Conservation (phyloP, 2,329 filamentous ascomycete species). For the Aspergillus phoenicis region DNA sequence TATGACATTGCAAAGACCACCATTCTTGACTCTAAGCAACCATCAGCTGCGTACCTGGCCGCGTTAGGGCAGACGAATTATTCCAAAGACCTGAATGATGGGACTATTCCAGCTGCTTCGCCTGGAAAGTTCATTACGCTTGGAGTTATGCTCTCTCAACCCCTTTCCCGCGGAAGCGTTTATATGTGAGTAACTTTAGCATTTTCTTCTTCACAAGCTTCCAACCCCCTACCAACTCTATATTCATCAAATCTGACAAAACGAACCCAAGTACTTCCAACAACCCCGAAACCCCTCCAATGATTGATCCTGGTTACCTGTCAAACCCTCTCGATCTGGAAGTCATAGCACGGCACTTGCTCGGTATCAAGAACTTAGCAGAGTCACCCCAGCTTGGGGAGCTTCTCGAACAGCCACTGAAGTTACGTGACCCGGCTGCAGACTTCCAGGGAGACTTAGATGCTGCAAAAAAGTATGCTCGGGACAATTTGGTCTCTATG, state of each 20-base stretch:
- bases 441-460: slow-evolving; percentile 12
- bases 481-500: slow-evolving; percentile 12
- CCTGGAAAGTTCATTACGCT: slow-evolving; percentile 14
- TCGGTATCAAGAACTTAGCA: slow-evolving; percentile 8
- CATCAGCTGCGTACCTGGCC: slow-evolving; percentile 13
- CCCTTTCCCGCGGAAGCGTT: slow-evolving; percentile 14
- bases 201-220: not conserved
- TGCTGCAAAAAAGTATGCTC: slow-evolving; percentile 11
- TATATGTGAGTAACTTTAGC: not conserved
- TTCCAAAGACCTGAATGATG: slow-evolving; percentile 13
- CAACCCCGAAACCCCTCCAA: slow-evolving; percentile 6
- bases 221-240: not conserved
- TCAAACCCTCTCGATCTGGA: slow-evolving; percentile 12
- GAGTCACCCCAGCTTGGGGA: slow-evolving; percentile 10
- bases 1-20: slow-evolving; percentile 7
- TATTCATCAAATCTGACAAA: slow-evolving; percentile 10
- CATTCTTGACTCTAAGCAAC: slow-evolving; percentile 11
- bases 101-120: slow-evolving; percentile 11
- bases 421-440: slow-evolving; percentile 9
- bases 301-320: slow-evolving; percentile 11
- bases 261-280: slow-evolving; percentile 2
- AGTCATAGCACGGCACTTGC: slow-evolving; percentile 9
- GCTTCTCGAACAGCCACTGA: slow-evolving; percentile 22
- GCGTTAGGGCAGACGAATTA: slow-evolving; percentile 14
- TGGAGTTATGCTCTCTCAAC: slow-evolving; percentile 15